Evolutionary conservation across 371 early-diverging fungal species (phyloP).

Genomic region (Mucor plumbeus): DNA sequence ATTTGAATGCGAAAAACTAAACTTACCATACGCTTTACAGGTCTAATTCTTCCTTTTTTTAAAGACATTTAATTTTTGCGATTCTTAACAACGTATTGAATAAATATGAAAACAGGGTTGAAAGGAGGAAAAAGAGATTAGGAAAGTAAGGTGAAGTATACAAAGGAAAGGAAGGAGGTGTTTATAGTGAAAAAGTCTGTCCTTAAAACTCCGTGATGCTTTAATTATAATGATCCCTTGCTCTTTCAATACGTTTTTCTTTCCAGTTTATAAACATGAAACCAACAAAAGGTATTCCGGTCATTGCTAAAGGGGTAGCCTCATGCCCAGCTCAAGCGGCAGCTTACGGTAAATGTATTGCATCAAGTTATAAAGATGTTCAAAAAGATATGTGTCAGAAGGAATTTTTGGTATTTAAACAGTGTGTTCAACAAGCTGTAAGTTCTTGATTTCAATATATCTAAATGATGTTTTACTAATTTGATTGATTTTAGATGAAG

Average conservation of each 20-base stretch:
- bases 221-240: conserved; percentile 1
- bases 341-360: conserved; percentile 64
- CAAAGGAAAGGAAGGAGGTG: background rate
- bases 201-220: background rate
- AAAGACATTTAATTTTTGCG: conserved; percentile 17
- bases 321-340: conserved; percentile 52
- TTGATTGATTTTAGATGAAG: conserved; percentile 19
- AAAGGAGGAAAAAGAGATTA: conserved; percentile 5
- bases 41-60: conserved; percentile 30
- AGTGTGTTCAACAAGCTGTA: conserved; percentile 62
- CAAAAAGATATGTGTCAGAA: conserved; percentile 62
- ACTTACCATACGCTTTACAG: conserved; percentile 27
- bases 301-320: conserved; percentile 48
- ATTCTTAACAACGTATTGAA: background rate
- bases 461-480: background rate
- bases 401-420: conserved; percentile 64
- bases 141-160: background rate
- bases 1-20: background rate
- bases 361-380: conserved; percentile 56
- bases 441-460: conserved; percentile 17
- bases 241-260: background rate
- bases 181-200: conserved; percentile 1
- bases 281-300: conserved; percentile 37
- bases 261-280: conserved; percentile 6
- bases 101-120: background rate